A percentile compares a stretch with the other conserved stretches of the same genome.
These are phyloP conservation scores for Wickerhamiella australiensis DNA, from an alignment of 805 yeast genomes.

Conservation along the genomic window DNA sequence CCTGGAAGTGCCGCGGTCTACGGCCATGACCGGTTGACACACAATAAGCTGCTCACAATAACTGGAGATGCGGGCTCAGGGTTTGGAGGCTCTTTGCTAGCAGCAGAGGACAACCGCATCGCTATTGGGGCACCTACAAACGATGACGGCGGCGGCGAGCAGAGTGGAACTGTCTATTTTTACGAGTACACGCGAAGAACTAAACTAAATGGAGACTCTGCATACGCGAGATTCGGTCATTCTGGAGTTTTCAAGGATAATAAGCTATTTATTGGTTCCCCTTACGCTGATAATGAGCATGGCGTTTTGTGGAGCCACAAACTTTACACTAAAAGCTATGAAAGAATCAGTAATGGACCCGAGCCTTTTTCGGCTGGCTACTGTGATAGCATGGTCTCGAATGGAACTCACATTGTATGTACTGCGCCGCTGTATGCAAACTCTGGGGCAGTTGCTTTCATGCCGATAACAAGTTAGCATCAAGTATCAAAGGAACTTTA, in stretches of 20 bases:
- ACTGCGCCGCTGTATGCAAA: not conserved
- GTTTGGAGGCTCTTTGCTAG: slow-evolving; percentile 24
- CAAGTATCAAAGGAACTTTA: too few species aligned
- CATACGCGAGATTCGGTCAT: slow-evolving; percentile 28
- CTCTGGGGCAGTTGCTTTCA: not conserved
- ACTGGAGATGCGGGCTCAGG: slow-evolving; percentile 16
- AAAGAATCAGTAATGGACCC: not conserved
- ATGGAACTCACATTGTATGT: slow-evolving; percentile 2
- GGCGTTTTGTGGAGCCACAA: slow-evolving; percentile 4
- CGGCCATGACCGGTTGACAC: slow-evolving; percentile 27
- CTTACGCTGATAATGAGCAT: slow-evolving; percentile 28
- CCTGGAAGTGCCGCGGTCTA: slow-evolving; percentile 32
- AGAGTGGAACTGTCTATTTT: slow-evolving; percentile 35
- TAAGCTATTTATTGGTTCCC: slow-evolving; percentile 33
- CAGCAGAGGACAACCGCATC: slow-evolving; percentile 24
- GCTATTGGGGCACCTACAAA: slow-evolving; percentile 26
- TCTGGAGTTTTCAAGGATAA: slow-evolving; percentile 23
- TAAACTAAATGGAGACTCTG: slow-evolving; percentile 14
- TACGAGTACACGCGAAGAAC: slow-evolving; percentile 24
- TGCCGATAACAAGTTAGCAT: not conserved
- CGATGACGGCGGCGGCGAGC: slow-evolving; percentile 20
- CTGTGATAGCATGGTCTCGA: not conserved
- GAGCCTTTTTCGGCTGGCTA: not conserved
- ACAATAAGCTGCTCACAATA: slow-evolving; percentile 15
- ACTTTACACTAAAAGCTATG: not conserved